A percentile compares a stretch with the other conserved stretches of the same genome.
Conservation (phyloP, 2,329 filamentous ascomycete genomes). For the Colletotrichum acutatum region DNA sequence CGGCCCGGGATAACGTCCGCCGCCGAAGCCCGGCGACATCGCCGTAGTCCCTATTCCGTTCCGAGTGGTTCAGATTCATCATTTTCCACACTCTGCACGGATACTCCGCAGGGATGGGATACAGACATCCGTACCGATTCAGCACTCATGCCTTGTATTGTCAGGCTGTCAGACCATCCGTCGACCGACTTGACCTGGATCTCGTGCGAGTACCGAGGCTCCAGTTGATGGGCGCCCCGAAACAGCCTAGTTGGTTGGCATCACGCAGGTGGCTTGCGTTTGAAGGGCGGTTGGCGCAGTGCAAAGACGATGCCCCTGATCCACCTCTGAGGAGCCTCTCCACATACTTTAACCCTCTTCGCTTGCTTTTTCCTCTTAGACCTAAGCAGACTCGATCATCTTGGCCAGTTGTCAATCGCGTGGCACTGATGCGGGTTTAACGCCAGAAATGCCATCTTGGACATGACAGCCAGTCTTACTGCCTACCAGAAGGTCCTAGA, state of each 20-base stretch:
- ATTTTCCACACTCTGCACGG: neutral
- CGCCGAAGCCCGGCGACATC: neutral
- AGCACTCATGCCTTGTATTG: neutral
- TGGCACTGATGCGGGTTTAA: conserved; percentile 5
- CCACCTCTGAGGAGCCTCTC: neutral
- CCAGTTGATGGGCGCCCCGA: neutral
- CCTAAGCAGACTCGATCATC: conserved; percentile 14
- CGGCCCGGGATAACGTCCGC: neutral
- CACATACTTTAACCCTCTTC: conserved; percentile 18
- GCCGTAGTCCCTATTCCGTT: neutral
- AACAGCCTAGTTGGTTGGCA: neutral
- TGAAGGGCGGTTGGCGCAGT: neutral
- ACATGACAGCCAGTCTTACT: neutral
- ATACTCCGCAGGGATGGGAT: too few species aligned
- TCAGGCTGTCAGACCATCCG: neutral
- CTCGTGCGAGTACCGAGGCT: neutral
- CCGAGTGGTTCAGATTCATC: neutral
- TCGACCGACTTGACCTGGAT: neutral
- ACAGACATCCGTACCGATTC: neutral
- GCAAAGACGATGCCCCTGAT: conserved; percentile 12
- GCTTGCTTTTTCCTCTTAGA: conserved; percentile 26
- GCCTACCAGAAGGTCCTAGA: neutral
- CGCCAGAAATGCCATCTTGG: neutral
- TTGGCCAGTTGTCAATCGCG: conserved; percentile 13
- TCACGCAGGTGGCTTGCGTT: neutral